Conservation (phyloP, 1,284 basidiomycete genomes). For the Chondrostereum purpureum region DNA sequence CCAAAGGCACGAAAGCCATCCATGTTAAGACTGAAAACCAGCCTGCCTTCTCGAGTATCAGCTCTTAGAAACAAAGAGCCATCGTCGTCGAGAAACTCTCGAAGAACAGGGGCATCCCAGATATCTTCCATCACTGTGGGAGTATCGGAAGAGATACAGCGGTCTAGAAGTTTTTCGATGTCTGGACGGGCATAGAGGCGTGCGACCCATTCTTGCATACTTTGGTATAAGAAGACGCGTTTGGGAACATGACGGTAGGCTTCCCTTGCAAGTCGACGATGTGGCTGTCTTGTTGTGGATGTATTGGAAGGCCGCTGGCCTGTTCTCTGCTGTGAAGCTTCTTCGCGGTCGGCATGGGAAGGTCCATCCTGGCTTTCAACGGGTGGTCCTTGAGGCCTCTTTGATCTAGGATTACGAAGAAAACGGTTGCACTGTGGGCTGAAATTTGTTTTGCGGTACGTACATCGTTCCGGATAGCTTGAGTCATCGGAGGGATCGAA, state of each 20-base stretch:
- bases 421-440: too few species aligned
- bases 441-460: too few species aligned
- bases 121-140: not conserved
- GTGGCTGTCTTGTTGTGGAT: too few species aligned
- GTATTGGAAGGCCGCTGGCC: too few species aligned
- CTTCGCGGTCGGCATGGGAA: too few species aligned
- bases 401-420: too few species aligned
- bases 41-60: conserved; percentile 12
- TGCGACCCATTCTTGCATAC: not conserved
- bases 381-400: too few species aligned
- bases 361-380: too few species aligned
- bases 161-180: not conserved
- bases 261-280: too few species aligned
- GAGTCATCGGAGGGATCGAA: too few species aligned
- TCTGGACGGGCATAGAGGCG: not conserved
- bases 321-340: too few species aligned
- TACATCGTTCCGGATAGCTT: too few species aligned
- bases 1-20: conserved; percentile 33
- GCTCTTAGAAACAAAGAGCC: not conserved
- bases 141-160: not conserved
- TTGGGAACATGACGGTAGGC: not conserved
- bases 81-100: not conserved
- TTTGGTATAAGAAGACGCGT: not conserved
- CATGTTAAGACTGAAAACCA: conserved; percentile 23
- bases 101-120: not conserved